These are phyloP conservation scores for Helminthosporium solani DNA, from an alignment of 2,329 filamentous ascomycete genomes.

Conservation along the genomic window DNA sequence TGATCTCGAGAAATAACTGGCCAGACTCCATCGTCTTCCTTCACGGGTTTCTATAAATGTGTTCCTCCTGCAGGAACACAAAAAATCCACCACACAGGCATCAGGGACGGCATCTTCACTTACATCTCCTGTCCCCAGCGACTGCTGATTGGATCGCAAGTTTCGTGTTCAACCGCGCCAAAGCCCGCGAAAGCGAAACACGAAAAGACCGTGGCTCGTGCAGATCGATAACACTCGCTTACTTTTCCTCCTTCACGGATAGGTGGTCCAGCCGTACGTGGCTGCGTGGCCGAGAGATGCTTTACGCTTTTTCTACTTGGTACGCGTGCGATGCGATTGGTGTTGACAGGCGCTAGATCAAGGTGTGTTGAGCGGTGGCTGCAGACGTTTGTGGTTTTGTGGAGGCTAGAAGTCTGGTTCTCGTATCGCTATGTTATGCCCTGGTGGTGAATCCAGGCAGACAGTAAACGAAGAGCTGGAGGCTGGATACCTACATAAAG, in stretches of 20 bases:
- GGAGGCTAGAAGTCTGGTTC: constrained; percentile 6
- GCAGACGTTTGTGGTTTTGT: background rate
- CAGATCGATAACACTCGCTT: background rate
- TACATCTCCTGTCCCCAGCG: background rate
- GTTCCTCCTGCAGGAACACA: background rate
- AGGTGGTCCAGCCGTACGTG: background rate
- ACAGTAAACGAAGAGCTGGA: background rate
- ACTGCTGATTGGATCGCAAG: background rate
- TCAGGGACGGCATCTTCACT: background rate
- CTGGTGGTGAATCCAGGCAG: background rate
- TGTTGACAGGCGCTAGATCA: background rate
- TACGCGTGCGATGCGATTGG: background rate
- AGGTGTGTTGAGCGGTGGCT: background rate
- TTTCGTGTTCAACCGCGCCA: constrained; percentile 3
- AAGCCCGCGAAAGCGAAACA: constrained; percentile 5
- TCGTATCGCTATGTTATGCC: background rate
- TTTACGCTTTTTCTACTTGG: background rate
- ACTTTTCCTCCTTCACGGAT: background rate
- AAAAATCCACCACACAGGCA: background rate
- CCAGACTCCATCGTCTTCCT: too few species aligned
- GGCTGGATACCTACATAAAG: background rate
- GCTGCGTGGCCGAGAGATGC: background rate
- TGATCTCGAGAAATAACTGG: too few species aligned
- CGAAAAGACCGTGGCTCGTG: constrained; percentile 2
- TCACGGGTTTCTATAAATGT: too few species aligned